Conservation (phyloP, 768 basidiomycete species). For the Termitomyces sp. region DNA sequence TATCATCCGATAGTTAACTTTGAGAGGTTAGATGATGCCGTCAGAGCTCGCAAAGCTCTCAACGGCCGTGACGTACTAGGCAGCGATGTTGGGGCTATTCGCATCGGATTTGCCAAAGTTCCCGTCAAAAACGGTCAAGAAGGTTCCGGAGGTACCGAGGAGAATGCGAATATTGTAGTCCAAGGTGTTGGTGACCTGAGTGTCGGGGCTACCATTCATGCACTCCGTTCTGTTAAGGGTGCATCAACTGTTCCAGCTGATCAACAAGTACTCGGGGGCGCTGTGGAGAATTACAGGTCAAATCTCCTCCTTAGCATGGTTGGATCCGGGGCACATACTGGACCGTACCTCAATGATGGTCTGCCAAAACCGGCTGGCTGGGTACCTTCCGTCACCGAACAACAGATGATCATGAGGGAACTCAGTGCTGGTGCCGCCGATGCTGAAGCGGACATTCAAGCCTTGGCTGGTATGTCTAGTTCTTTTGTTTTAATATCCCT, state of each 20-base stretch:
- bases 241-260: conserved; percentile 88
- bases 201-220: conserved; percentile 85
- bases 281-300: conserved; percentile 91
- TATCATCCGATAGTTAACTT: conserved; percentile 72
- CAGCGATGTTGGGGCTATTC: conserved; percentile 92
- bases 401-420: conserved; percentile 96
- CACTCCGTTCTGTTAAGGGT: conserved; percentile 84
- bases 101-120: conserved; percentile 95
- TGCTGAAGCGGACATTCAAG: conserved; percentile 79
- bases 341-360: conserved; percentile 50
- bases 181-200: conserved; percentile 83
- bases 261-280: conserved; percentile 87
- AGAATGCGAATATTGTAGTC: conserved; percentile 59
- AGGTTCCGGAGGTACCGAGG: conserved; percentile 52
- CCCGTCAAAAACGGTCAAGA: conserved; percentile 85
- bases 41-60: conserved; percentile 90
- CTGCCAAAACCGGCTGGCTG: conserved; percentile 60
- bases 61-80: conserved; percentile 96
- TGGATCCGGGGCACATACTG: conserved; percentile 62
- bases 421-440: conserved; percentile 72
- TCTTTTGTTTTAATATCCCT: not conserved
- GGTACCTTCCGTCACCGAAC: conserved; percentile 78
- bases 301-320: conserved; percentile 90
- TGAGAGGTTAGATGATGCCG: conserved; percentile 94
- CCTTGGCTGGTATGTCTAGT: conserved; percentile 71